Conservation (phyloP, 2,329 filamentous ascomycete species). For the Tolypocladium guangdongense region DNA sequence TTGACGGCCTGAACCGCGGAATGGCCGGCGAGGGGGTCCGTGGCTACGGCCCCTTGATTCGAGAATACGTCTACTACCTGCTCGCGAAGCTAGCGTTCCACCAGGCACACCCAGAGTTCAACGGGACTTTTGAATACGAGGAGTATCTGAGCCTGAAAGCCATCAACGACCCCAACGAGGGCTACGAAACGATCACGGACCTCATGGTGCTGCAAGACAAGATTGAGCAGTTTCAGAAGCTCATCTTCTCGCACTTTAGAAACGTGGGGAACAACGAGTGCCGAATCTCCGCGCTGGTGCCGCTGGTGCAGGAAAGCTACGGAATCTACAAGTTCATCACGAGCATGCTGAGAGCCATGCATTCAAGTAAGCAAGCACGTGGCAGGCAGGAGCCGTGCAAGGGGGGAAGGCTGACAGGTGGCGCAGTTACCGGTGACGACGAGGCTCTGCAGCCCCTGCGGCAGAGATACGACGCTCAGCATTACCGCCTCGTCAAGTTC, state of each 20-base stretch:
- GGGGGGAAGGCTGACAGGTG: constrained; percentile 8
- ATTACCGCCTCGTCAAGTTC: constrained; percentile 92
- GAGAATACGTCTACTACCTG: constrained; percentile 94
- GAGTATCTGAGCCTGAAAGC: constrained; percentile 97
- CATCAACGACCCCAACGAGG: constrained; percentile 97
- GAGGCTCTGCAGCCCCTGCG: constrained; percentile 84
- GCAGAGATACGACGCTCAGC: constrained; percentile 84
- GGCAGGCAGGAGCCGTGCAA: not conserved
- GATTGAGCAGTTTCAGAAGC: constrained; percentile 96
- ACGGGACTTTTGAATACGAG: constrained; percentile 97
- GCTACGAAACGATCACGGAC: constrained; percentile 92
- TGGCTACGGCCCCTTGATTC: constrained; percentile 84
- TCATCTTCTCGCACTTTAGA: constrained; percentile 95
- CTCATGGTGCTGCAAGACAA: constrained; percentile 95
- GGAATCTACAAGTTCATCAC: constrained; percentile 99
- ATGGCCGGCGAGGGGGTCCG: constrained; percentile 74
- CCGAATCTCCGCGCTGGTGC: constrained; percentile 85
- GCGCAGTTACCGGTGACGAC: constrained; percentile 73
- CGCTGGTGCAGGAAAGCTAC: constrained; percentile 93
- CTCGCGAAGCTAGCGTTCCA: constrained; percentile 95
- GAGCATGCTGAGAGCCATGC: constrained; percentile 98
- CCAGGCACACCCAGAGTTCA: constrained; percentile 93
- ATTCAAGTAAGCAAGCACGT: constrained; percentile 64
- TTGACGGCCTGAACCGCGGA: constrained; percentile 82
- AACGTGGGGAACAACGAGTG: constrained; percentile 91